Conservation (phyloP, 495 filamentous ascomycete species). For the Sabuloglossum arenarium region DNA sequence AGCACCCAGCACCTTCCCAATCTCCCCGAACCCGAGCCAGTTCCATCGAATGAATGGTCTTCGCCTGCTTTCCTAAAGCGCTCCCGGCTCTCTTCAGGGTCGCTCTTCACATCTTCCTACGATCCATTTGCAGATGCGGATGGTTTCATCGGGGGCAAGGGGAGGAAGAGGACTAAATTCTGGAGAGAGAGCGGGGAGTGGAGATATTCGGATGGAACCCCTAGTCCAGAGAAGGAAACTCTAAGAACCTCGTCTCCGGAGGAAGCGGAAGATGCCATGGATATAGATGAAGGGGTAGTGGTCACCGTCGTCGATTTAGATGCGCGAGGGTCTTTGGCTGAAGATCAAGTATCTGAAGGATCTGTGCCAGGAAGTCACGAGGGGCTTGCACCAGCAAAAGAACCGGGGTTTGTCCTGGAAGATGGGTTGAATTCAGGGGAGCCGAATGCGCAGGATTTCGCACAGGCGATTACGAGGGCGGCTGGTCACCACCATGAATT, state of each 20-base stretch:
- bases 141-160: constrained; percentile 35
- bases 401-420: background rate
- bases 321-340: background rate
- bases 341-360: background rate
- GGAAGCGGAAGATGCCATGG: constrained; percentile 11
- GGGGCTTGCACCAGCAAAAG: background rate
- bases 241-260: constrained; percentile 11
- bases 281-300: constrained; percentile 11
- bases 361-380: background rate
- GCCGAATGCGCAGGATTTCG: background rate
- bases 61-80: constrained; percentile 64
- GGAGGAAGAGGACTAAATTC: constrained; percentile 54
- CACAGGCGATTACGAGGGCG: background rate
- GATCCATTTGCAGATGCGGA: constrained; percentile 56
- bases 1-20: background rate
- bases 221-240: constrained; percentile 36
- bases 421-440: background rate
- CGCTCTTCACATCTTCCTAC: constrained; percentile 32
- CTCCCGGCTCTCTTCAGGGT: constrained; percentile 36
- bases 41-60: constrained; percentile 26
- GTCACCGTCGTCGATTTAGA: background rate
- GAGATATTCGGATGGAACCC: constrained; percentile 46
- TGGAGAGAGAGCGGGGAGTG: constrained; percentile 44
- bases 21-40: background rate
- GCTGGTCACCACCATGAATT: background rate